phyloP scores from a whole-genome alignment of 495 filamentous ascomycete genomes.

The Penicillium coprophilum region DNA sequence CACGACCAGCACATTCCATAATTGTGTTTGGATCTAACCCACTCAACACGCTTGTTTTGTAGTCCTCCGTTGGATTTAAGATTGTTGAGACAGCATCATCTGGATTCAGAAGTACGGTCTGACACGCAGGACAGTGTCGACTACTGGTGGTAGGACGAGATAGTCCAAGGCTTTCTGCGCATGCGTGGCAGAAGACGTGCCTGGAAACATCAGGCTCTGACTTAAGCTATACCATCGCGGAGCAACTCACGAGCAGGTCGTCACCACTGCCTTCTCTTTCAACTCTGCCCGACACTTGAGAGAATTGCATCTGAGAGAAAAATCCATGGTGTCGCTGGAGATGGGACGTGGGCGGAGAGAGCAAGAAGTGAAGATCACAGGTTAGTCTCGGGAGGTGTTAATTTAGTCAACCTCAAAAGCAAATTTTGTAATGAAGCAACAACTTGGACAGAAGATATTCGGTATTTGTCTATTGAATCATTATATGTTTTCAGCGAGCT shows the following conservation, averaged over 20 bases:
- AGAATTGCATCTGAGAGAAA: slow-evolving; percentile 74
- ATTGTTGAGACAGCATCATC: slow-evolving; percentile 77
- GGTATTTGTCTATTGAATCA: slow-evolving; percentile 18
- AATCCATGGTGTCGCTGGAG: slow-evolving; percentile 57
- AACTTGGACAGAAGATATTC: slow-evolving; percentile 5
- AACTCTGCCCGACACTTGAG: slow-evolving; percentile 75
- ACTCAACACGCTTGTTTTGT: slow-evolving; percentile 87
- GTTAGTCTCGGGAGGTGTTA: neutral
- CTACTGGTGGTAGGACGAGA: slow-evolving; percentile 54
- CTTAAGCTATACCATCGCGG: slow-evolving; percentile 9
- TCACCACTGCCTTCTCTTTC: slow-evolving; percentile 77
- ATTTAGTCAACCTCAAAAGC: neutral
- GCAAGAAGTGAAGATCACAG: slow-evolving; percentile 14
- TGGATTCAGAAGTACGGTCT: slow-evolving; percentile 62
- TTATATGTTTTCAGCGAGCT: slow-evolving; percentile 21
- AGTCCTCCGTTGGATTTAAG: slow-evolving; percentile 86
- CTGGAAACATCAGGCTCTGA: slow-evolving; percentile 43
- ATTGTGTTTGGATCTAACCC: slow-evolving; percentile 81
- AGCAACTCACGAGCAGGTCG: slow-evolving; percentile 73
- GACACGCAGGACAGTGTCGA: slow-evolving; percentile 80
- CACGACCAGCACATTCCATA: slow-evolving; percentile 87
- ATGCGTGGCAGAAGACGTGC: slow-evolving; percentile 82
- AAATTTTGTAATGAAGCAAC: neutral
- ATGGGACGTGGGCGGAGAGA: slow-evolving; percentile 2
- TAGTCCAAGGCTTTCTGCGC: slow-evolving; percentile 68